Conservation (phyloP, 2,329 filamentous ascomycete genomes). For the Aspergillus sergii region DNA sequence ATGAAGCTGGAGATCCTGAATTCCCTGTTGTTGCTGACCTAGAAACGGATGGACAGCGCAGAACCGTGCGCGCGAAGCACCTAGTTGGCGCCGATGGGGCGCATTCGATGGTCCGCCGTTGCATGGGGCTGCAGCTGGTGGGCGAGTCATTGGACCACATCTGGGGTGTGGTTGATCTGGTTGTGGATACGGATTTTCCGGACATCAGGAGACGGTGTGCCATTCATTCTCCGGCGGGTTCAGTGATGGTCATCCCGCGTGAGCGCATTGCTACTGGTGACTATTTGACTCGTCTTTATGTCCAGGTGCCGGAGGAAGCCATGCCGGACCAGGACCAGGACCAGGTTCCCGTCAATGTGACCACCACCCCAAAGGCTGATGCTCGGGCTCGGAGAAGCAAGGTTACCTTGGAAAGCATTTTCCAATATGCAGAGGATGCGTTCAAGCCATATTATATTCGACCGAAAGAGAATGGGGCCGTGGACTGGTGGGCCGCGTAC, state of each 20-base stretch:
- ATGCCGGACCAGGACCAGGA: constrained; percentile 25
- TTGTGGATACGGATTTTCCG: constrained; percentile 72
- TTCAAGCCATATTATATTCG: constrained; percentile 67
- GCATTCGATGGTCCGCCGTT: constrained; percentile 65
- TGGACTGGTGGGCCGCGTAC: constrained; percentile 77
- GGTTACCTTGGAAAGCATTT: constrained; percentile 65
- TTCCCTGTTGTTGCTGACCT: constrained; percentile 39
- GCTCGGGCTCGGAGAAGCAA: constrained; percentile 65
- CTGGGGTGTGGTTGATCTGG: constrained; percentile 76
- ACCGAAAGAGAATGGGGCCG: constrained; percentile 57
- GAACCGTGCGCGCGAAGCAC: constrained; percentile 65
- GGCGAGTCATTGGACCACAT: constrained; percentile 72
- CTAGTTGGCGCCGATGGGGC: constrained; percentile 73
- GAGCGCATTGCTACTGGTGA: constrained; percentile 64
- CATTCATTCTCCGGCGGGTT: constrained; percentile 73
- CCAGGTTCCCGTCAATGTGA: constrained; percentile 16
- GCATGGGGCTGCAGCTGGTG: constrained; percentile 54
- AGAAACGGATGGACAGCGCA: constrained; percentile 30
- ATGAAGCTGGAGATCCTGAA: constrained; percentile 50
- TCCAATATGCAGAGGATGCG: constrained; percentile 66
- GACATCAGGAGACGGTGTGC: constrained; percentile 81
- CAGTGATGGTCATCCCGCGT: constrained; percentile 78
- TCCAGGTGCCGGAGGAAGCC: constrained; percentile 42
- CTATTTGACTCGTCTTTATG: constrained; percentile 71
- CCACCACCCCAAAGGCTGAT: constrained; percentile 53